Conservation (phyloP, 108 stramenopile genomes). For the Chaetoceros tenuissimus region DNA sequence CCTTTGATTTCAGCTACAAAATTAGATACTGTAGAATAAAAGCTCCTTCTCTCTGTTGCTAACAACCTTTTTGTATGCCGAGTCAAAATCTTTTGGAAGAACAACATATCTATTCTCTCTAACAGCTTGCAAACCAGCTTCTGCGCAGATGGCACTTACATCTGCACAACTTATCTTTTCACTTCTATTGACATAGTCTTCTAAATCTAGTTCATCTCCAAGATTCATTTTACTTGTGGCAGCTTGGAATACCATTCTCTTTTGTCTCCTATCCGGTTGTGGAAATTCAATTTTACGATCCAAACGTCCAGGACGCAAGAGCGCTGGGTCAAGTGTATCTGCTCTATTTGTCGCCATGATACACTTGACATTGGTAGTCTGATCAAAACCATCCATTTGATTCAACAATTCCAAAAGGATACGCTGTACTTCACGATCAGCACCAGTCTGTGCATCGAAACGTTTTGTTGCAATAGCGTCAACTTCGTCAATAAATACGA, state of each 20-base stretch:
- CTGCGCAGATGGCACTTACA: slow-evolving; percentile 92
- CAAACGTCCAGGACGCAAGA: slow-evolving; percentile 96
- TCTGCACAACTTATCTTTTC: slow-evolving; percentile 97
- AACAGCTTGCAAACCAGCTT: slow-evolving; percentile 98
- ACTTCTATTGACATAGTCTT: slow-evolving; percentile 97
- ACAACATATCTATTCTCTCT: slow-evolving; percentile 98
- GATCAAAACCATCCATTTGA: slow-evolving; percentile 99
- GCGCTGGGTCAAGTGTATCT: slow-evolving; percentile 97
- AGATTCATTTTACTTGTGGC: slow-evolving; percentile 98
- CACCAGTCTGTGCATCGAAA: slow-evolving; percentile 98
- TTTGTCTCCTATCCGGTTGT: slow-evolving; percentile 96
- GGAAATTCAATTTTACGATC: slow-evolving; percentile 99
- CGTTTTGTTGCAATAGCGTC: slow-evolving; percentile 99
- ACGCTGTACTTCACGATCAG: slow-evolving; percentile 99
- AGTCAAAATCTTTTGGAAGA: slow-evolving; percentile 96
- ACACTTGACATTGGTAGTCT: slow-evolving; percentile 98
- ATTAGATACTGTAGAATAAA: slow-evolving; percentile 87
- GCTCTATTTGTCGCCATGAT: slow-evolving; percentile 99
- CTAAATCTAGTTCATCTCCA: slow-evolving; percentile 92
- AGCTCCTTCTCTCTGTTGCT: slow-evolving; percentile 96
- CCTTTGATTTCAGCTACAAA: neutral
- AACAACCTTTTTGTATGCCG: slow-evolving; percentile 97
- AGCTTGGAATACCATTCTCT: slow-evolving; percentile 99
- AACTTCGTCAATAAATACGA: slow-evolving; percentile 98
- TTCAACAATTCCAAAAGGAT: slow-evolving; percentile 96